Conservation (phyloP, 2,329 filamentous ascomycete species). For the Talaromyces rugulosus region DNA sequence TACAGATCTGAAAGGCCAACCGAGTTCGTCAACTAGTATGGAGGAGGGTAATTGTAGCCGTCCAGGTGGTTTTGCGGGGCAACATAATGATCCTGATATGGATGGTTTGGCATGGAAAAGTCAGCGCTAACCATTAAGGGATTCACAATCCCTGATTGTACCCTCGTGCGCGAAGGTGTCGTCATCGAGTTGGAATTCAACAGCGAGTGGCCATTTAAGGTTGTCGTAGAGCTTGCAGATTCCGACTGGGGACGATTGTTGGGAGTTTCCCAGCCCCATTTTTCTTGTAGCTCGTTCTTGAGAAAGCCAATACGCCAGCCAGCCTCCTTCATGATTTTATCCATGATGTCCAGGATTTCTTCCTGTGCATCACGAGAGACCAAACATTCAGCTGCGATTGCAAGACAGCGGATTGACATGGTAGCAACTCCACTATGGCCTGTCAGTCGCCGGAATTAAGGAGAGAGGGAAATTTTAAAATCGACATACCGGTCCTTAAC, state of each 20-base stretch:
- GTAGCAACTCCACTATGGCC: conserved; percentile 62
- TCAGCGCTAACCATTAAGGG: conserved; percentile 68
- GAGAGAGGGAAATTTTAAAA: conserved; percentile 14
- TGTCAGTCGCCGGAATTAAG: not conserved
- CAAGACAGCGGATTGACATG: conserved; percentile 73
- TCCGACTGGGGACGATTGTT: conserved; percentile 28
- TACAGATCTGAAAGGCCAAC: not conserved
- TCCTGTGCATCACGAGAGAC: conserved; percentile 67
- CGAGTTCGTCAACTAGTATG: conserved; percentile 11
- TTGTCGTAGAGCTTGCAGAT: not conserved
- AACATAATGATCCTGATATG: conserved; percentile 76
- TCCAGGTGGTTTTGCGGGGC: conserved; percentile 51
- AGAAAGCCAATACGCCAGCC: conserved; percentile 73
- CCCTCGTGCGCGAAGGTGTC: conserved; percentile 27
- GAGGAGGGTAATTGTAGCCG: conserved; percentile 21
- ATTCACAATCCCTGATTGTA: conserved; percentile 56
- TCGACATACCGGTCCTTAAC: conserved; percentile 62
- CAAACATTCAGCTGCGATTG: conserved; percentile 71
- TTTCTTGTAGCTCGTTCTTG: conserved; percentile 66
- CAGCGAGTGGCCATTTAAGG: conserved; percentile 16
- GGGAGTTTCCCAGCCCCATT: conserved; percentile 66
- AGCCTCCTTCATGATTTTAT: conserved; percentile 68
- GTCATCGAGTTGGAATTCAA: conserved; percentile 12
- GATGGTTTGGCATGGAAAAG: conserved; percentile 72
- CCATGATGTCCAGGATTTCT: conserved; percentile 73